Conservation (phyloP, 192 early-diverging fungal genomes). For the Coemansia sp. region DNA sequence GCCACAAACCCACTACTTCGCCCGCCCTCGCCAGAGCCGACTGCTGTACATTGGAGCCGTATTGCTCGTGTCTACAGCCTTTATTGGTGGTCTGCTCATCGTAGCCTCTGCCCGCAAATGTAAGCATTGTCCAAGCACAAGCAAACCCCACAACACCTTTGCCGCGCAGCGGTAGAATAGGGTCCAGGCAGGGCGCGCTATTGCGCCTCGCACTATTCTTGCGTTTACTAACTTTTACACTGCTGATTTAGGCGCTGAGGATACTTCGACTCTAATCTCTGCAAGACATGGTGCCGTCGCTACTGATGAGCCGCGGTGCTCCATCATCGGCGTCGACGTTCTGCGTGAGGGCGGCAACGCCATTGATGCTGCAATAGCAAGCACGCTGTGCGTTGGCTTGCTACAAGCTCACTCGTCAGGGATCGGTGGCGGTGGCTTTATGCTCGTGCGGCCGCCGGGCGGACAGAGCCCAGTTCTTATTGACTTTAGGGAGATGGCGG, state of each 20-base stretch:
- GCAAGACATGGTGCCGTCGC: slow-evolving; percentile 65
- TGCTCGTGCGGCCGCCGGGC: slow-evolving; percentile 69
- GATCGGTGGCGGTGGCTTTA: slow-evolving; percentile 95
- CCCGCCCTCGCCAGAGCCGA: slow-evolving; percentile 2
- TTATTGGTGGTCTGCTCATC: slow-evolving; percentile 23
- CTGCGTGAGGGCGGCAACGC: slow-evolving; percentile 85
- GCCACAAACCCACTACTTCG: background rate
- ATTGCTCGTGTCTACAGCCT: slow-evolving; percentile 9
- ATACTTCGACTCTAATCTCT: slow-evolving; percentile 32
- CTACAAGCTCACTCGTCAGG: slow-evolving; percentile 86
- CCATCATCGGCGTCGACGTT: slow-evolving; percentile 65
- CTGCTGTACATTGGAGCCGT: slow-evolving; percentile 4
- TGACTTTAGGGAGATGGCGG: slow-evolving; percentile 89
- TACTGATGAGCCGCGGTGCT: slow-evolving; percentile 67
- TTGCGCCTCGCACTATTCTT: background rate
- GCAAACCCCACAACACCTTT: background rate
- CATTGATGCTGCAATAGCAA: slow-evolving; percentile 84
- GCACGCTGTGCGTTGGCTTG: slow-evolving; percentile 83
- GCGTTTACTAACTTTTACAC: background rate
- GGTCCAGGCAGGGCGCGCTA: background rate
- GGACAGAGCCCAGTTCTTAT: slow-evolving; percentile 62
- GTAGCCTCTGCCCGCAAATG: slow-evolving; percentile 7
- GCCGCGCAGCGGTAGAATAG: background rate
- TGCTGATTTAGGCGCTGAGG: slow-evolving; percentile 10
- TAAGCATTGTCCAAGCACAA: slow-evolving; percentile 4